Percentiles rank a stretch among this genome's conserved stretches.
phyloP scores from a whole-genome alignment of 441 rosid genomes.

The Sinapis alba region DNA sequence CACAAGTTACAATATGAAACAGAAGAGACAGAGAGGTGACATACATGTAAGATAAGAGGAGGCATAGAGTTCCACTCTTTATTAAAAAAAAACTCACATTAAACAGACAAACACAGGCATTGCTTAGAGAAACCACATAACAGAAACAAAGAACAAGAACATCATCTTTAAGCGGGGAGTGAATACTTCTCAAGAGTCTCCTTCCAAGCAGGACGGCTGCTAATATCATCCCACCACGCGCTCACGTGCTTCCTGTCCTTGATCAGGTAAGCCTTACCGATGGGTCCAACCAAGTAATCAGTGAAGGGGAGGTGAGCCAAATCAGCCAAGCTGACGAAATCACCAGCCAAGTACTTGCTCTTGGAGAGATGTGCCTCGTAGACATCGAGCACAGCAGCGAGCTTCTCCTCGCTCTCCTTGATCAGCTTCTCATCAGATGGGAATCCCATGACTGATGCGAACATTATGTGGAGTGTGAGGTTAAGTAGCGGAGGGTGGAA shows the following conservation, averaged over 20 bases:
- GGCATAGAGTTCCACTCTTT: conserved; percentile 11
- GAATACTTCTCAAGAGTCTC: conserved; percentile 44
- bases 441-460: conserved; percentile 47
- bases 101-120: not conserved
- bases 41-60: not conserved
- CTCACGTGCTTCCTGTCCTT: conserved; percentile 56
- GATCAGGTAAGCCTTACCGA: conserved; percentile 42
- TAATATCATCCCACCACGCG: conserved; percentile 81
- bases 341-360: conserved; percentile 69
- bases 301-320: conserved; percentile 65
- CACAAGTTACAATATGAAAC: not conserved
- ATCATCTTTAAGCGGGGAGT: conserved; percentile 20
- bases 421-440: conserved; percentile 53
- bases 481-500: conserved; percentile 50
- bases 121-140: not conserved
- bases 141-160: conserved; percentile 23
- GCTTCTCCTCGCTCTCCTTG: conserved; percentile 64
- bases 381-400: conserved; percentile 52
- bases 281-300: conserved; percentile 50
- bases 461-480: conserved; percentile 50
- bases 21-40: not conserved
- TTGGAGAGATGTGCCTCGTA: conserved; percentile 62
- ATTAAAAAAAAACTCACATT: conserved; percentile 26
- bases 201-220: conserved; percentile 68
- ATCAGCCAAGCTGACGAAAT: conserved; percentile 72